Evolutionary conservation across 345 rosid species (phyloP).

Genomic region (Litchi chinensis): DNA sequence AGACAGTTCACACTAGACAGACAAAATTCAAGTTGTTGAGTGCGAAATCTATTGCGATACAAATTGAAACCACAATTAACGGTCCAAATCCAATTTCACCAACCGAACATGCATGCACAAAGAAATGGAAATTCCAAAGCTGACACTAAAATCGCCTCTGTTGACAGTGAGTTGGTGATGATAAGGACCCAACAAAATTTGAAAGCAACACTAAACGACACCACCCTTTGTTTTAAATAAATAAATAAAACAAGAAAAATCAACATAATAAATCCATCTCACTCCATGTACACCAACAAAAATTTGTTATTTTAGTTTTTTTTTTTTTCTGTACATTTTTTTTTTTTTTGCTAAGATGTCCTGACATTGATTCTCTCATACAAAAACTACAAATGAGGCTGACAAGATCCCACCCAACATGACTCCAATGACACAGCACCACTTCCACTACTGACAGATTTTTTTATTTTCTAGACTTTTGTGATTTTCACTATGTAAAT

Average conservation of each 20-base stretch:
- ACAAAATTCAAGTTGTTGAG: neutral
- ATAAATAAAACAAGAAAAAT: neutral
- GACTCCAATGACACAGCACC: slow-evolving; percentile 1
- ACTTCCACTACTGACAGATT: slow-evolving; percentile 15
- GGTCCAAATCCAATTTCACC: neutral
- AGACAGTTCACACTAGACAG: neutral
- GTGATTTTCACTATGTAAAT: neutral
- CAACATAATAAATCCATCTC: neutral
- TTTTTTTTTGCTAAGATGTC: neutral
- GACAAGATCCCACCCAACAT: slow-evolving; percentile 7
- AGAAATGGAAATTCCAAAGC: neutral
- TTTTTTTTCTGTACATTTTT: too few relatives aligned
- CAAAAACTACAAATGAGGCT: slow-evolving; percentile 5
- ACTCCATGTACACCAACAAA: slow-evolving; percentile 3
- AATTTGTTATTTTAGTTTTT: slow-evolving; percentile 1
- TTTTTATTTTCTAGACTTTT: neutral
- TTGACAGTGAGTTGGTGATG: neutral
- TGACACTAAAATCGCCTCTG: neutral
- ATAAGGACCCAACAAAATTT: neutral
- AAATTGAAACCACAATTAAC: neutral
- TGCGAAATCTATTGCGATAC: neutral
- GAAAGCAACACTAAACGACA: neutral
- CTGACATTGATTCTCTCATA: slow-evolving; percentile 1
- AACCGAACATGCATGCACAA: neutral
- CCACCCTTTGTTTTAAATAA: neutral